Conservation (phyloP, 2,329 filamentous ascomycete genomes). For the Monosporascus sp. region DNA sequence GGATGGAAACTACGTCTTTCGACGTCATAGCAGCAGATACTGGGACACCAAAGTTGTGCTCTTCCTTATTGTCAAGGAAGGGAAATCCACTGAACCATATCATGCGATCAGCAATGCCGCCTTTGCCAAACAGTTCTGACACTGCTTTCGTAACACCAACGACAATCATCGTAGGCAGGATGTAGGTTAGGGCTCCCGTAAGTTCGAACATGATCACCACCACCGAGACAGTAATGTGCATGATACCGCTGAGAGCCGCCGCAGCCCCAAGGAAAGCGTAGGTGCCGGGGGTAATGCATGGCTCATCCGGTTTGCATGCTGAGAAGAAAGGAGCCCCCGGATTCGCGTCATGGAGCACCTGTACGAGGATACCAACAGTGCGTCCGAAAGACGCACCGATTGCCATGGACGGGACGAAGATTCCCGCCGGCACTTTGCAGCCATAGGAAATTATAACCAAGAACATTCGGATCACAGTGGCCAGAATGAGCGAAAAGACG, state of each 20-base stretch:
- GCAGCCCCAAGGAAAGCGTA: constrained; percentile 94
- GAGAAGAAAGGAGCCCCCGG: constrained; percentile 82
- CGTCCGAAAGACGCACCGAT: constrained; percentile 91
- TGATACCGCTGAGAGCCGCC: constrained; percentile 88
- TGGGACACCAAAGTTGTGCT: constrained; percentile 92
- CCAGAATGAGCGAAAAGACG: constrained; percentile 70
- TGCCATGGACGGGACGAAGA: constrained; percentile 98
- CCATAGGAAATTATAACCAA: constrained; percentile 95
- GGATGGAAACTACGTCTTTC: constrained; percentile 66
- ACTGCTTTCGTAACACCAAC: constrained; percentile 95
- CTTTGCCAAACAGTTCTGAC: constrained; percentile 85
- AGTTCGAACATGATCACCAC: constrained; percentile 99
- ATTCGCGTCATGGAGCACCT: constrained; percentile 79
- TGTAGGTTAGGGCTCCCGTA: constrained; percentile 94
- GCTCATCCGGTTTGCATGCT: constrained; percentile 82
- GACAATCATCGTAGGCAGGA: constrained; percentile 97
- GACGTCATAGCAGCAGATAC: constrained; percentile 86
- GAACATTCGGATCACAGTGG: constrained; percentile 74
- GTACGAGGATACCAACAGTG: constrained; percentile 90
- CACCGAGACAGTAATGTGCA: constrained; percentile 95
- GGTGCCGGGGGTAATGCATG: constrained; percentile 94
- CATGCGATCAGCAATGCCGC: constrained; percentile 95
- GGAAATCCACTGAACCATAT: constrained; percentile 98
- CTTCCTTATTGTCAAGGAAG: constrained; percentile 95
- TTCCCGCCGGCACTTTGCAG: constrained; percentile 95